Conservation (phyloP, 768 basidiomycete species). For the Epithele typhae region DNA sequence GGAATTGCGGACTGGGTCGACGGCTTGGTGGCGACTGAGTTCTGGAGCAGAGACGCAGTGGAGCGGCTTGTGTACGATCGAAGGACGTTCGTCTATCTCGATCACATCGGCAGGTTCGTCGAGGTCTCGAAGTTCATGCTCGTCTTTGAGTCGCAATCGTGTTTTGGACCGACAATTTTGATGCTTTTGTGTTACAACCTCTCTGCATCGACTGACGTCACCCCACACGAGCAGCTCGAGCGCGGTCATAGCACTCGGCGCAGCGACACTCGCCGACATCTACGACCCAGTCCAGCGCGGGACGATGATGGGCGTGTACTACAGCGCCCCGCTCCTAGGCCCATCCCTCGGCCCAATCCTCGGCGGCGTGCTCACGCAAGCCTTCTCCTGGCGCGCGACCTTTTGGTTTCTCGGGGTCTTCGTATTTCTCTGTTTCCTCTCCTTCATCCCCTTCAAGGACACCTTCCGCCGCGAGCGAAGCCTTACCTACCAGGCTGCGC, state of each 20-base stretch:
- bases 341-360: constrained; percentile 64
- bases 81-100: background rate
- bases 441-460: constrained; percentile 72
- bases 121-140: too few species aligned
- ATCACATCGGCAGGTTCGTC: too few species aligned
- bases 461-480: constrained; percentile 84
- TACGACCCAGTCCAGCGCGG: constrained; percentile 74
- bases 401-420: constrained; percentile 80
- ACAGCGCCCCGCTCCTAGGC: constrained; percentile 77
- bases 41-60: too few species aligned
- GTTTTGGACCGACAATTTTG: too few species aligned
- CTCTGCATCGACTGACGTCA: too few species aligned
- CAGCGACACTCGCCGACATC: constrained; percentile 75
- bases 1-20: too few species aligned
- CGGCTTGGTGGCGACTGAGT: too few species aligned
- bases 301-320: constrained; percentile 76
- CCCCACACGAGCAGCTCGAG: constrained; percentile 41
- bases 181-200: too few species aligned
- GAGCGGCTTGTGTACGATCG: too few species aligned
- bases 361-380: constrained; percentile 63
- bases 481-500: constrained; percentile 66
- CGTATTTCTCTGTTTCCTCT: constrained; percentile 46
- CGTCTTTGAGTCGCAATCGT: too few species aligned
- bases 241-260: constrained; percentile 67
- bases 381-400: constrained; percentile 71